Evolutionary conservation across 768 basidiomycete genomes (phyloP), one percentile per base, ranked within the genome.

Genomic region (Tylopilus felleus): DNA sequence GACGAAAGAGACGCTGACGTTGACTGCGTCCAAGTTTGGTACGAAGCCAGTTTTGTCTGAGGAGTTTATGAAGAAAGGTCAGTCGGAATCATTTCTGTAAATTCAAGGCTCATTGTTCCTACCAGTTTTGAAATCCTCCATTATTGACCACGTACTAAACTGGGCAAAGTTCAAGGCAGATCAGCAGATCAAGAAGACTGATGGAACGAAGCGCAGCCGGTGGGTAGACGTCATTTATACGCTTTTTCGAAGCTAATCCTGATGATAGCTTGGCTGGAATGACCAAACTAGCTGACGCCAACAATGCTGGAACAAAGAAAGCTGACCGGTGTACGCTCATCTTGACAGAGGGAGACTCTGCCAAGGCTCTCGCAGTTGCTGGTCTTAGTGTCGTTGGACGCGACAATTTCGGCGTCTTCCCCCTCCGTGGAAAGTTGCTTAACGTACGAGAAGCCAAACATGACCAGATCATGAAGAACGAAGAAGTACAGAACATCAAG

Each of bases 131-230:
- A 98, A 96, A 68, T 88, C 95, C 1, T 75, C 90, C 5, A 92
- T 99, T 56, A 80, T 98, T 51, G 95, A 97, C 56, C 86, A 92
- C 54, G 84, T 99, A 22, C 73, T 99, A 57, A 90, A 89, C 67
- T 98, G 93, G 92, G 97, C 97, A 4, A 93, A 90, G 72, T 94
- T 90, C 77, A 96, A 94, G 74, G 93, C 93, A 38, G 96, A 98
- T 66, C 92, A 96, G 67, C 83, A 93, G 63, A 84, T 93, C 69
- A 97, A 98, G 74, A 98, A 90, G 76, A 94, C 94, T 0, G 97
- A 99, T 64, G 95, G 96, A 17, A 75, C 79, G 42, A 98, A 95
- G 66, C 87, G 93, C 27, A 88, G 82, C 59, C 82, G 94, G 95
- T 85, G 57, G 55, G 80, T 66, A 7, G 19, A 8, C 6, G 22